Evolutionary conservation across 495 filamentous ascomycete species (phyloP).

Genomic region (Lasiosphaeria hispida): DNA sequence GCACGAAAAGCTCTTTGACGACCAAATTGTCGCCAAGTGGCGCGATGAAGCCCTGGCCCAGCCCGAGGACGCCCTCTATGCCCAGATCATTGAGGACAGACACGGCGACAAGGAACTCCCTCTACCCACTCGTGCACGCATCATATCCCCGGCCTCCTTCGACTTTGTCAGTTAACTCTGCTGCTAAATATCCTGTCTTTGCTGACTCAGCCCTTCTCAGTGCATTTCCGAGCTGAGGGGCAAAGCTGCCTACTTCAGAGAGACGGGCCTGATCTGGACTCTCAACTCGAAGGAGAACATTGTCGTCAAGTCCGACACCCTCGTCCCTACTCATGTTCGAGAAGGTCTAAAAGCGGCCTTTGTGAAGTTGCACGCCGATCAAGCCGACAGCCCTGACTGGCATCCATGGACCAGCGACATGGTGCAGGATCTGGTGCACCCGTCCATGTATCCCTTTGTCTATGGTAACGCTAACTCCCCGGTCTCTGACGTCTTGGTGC

Average conservation of each 20-base stretch:
- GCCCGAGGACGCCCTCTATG: slow-evolving; percentile 24
- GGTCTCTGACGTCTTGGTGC: not conserved
- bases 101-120: not conserved
- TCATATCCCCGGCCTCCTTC: not conserved
- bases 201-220: not conserved
- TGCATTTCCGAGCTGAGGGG: not conserved
- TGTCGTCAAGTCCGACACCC: not conserved
- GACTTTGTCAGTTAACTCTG: not conserved
- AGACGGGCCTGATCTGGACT: not conserved
- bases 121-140: not conserved
- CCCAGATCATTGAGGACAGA: not conserved
- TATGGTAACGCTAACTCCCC: slow-evolving; percentile 35
- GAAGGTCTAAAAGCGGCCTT: not conserved
- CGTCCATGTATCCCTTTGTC: slow-evolving; percentile 60
- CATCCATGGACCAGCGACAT: slow-evolving; percentile 1
- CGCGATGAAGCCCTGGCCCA: slow-evolving; percentile 32
- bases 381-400: not conserved
- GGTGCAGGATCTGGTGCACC: slow-evolving; percentile 61
- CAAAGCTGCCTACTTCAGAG: not conserved
- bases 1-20: slow-evolving; percentile 57
- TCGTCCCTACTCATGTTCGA: not conserved
- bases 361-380: not conserved
- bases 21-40: slow-evolving; percentile 40
- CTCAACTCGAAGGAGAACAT: not conserved
- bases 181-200: not conserved